A percentile compares a stretch with the other conserved stretches of the same genome.
Evolutionary conservation across 2,329 filamentous ascomycete genomes (phyloP).

Genomic region (Fusarium graminum): DNA sequence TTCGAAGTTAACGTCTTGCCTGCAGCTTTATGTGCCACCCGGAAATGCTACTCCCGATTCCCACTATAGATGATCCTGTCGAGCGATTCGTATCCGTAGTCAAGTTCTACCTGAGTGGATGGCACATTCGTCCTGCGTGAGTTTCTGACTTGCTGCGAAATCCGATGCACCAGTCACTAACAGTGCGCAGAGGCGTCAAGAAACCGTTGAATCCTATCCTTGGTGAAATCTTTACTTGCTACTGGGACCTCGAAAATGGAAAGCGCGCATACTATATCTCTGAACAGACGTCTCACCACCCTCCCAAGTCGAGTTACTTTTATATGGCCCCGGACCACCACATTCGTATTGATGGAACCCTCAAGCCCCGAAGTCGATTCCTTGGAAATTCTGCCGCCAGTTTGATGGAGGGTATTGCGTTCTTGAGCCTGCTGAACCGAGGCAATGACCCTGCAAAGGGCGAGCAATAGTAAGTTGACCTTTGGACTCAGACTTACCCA

Average conservation of each 20-base stretch:
- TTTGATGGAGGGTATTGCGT: slow-evolving; percentile 96
- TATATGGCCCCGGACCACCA: slow-evolving; percentile 96
- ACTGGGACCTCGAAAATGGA: slow-evolving; percentile 90
- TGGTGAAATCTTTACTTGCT: slow-evolving; percentile 93
- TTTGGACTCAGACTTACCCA: background rate
- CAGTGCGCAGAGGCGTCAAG: slow-evolving; percentile 82
- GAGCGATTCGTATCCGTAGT: slow-evolving; percentile 94
- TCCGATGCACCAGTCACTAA: slow-evolving; percentile 41
- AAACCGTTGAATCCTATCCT: slow-evolving; percentile 97
- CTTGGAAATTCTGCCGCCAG: slow-evolving; percentile 97
- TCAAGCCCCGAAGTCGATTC: slow-evolving; percentile 96
- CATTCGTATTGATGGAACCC: slow-evolving; percentile 93
- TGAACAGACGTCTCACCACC: slow-evolving; percentile 98
- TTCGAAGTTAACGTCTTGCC: slow-evolving; percentile 21
- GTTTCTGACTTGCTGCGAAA: slow-evolving; percentile 53
- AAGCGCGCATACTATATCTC: slow-evolving; percentile 95
- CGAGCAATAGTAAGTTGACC: slow-evolving; percentile 83
- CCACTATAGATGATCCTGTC: slow-evolving; percentile 87
- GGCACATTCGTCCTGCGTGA: slow-evolving; percentile 98
- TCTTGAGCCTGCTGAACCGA: slow-evolving; percentile 84
- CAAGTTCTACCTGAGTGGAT: slow-evolving; percentile 98
- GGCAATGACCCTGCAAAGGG: slow-evolving; percentile 74
- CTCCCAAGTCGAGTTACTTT: slow-evolving; percentile 98
- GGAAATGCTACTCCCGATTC: slow-evolving; percentile 91
- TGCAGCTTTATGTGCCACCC: slow-evolving; percentile 98